Evolutionary conservation across 2,329 filamentous ascomycete genomes (phyloP).

Genomic region (Pseudocercospora cruenta): DNA sequence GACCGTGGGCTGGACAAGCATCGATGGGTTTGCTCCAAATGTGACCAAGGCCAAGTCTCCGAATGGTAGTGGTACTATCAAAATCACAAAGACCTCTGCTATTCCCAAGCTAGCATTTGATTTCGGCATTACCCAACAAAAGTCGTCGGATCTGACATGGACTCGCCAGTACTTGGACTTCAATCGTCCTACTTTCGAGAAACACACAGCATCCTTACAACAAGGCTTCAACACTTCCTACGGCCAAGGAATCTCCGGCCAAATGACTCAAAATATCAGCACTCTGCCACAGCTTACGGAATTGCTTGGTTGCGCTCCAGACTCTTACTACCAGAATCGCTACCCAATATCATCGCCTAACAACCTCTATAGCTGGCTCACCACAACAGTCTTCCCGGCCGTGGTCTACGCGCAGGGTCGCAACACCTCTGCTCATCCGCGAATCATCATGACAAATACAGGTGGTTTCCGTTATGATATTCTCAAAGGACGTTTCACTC

Average conservation of each 20-base stretch:
- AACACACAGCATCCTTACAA: constrained; percentile 54
- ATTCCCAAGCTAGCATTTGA: constrained; percentile 8
- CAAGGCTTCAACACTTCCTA: constrained; percentile 26
- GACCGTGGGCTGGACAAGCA: constrained; percentile 68
- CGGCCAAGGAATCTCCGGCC: constrained; percentile 21
- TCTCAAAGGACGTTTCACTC: constrained; percentile 65
- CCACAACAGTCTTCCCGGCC: constrained; percentile 38
- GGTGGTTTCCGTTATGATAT: constrained; percentile 66
- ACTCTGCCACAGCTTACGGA: constrained; percentile 24
- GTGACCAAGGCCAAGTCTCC: constrained; percentile 47
- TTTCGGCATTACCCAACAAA: constrained; percentile 28
- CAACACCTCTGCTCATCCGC: constrained; percentile 52
- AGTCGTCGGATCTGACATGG: constrained; percentile 44
- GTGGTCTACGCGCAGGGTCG: constrained; percentile 56
- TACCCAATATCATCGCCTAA: constrained; percentile 19
- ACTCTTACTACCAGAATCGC: constrained; percentile 23
- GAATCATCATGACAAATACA: constrained; percentile 64
- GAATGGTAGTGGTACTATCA: constrained; percentile 41
- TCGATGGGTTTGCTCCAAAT: constrained; percentile 59
- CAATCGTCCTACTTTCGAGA: constrained; percentile 68
- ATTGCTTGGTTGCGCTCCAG: constrained; percentile 22
- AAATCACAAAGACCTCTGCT: constrained; percentile 36
- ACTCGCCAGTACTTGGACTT: constrained; percentile 69
- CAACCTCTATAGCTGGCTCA: constrained; percentile 27
- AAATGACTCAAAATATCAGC: constrained; percentile 24